Base-by-base conservation (phyloP, 169 alveolate genomes). In the Plasmodium yoelii region DNA sequence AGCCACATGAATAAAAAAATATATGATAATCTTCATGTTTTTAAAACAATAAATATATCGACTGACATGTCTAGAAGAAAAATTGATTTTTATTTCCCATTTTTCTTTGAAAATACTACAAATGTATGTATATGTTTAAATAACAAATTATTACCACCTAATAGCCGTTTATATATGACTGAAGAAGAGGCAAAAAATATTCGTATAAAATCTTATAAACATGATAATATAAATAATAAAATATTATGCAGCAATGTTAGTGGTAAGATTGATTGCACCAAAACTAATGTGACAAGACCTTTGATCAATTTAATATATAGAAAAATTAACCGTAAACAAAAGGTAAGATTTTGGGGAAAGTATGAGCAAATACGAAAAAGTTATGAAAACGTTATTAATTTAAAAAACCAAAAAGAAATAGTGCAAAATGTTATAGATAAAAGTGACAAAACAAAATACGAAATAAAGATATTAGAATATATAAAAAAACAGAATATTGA, bases 61-160 rank as follows among this genome's bases (percentile, higher is more conserved):
- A 93, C 95, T 15, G 93, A 92, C 46, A 93, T 92, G n/a, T 88
- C 93, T 57, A 77, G 95, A 49, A 61, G 95, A 57, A 77, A 84
- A 80, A 87, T 92, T 12, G 91, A 92, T 15, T 73, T 92, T 59
- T 92, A 87, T 70, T 88, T 87, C 18, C 95, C 95, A 34, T 92
- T 87, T 39, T 92, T 92, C 77, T 88, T 92, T 57, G 95, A 92
- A 61, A 92, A 92, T 59, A 86, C 91, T 1, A 89, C 95, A 46
- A 89, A 92, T 55, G 93, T 88, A 18, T 75, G 94, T 4, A 70
- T 92, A 5, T 89, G 84, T n/a, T 65, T 88, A 34, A 92, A 92
- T 39, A 91, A 88, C n/a, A 87, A 70, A 49, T 64, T 92, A 12
- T 73, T 92, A 15, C 95, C 95, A 7, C 91, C 93, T 56, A 84